Evolutionary conservation across 352 stramenopile genomes (phyloP), one percentile per base, ranked within the genome.

Genomic region (Aphanomyces cochlioides): DNA sequence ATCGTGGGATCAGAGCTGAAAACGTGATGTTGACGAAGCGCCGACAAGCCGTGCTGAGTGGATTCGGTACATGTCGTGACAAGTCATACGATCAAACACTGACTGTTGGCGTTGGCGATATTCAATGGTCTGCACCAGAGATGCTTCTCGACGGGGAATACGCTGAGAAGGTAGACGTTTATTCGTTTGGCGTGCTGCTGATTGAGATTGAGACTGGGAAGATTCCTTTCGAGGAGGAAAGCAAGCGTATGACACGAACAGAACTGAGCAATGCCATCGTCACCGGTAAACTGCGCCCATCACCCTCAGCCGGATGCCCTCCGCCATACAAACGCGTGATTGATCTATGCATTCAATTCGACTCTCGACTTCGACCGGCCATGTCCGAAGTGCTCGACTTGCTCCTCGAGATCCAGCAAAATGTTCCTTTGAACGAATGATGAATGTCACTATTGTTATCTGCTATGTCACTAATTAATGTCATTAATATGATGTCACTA

Each of bases 1-100:
- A 80, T 36, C 75, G 75, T 1, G 69, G 77, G 45, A 65, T 80
- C 56, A 80, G 78, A 39, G 77, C 75, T 5, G 61, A 73, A 34
- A 78, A 78, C 37, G 67, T 80, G 36, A 47, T 76, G 45, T 60
- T 84, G 3, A 80, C 77, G 4, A 69, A 75, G 38, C 71, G 72
- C n/a, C 72, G 85, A 64, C 75, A 85, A 21, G 78, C 81, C 59
- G 86, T 87, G 41, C 53, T 88, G 54, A 79, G 79, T 57, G 79
- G 88, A 50, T 84, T 84, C 38, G 78, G 78, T 13, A 69, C 76
- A n/a, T 75, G 69, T n/a, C 77, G 81, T 40, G 34, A 58, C 53
- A 39, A 72, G 63, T 47, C 72, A 76, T 53, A 77, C 13, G 73
- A 74, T 19, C 77, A 80, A 45, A 59, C 68, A 12, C 81, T 85